Percentiles rank a stretch among this genome's conserved stretches.
Conservation (phyloP, 1,284 basidiomycete genomes). For the Pseudozyma tsukubaensis region DNA sequence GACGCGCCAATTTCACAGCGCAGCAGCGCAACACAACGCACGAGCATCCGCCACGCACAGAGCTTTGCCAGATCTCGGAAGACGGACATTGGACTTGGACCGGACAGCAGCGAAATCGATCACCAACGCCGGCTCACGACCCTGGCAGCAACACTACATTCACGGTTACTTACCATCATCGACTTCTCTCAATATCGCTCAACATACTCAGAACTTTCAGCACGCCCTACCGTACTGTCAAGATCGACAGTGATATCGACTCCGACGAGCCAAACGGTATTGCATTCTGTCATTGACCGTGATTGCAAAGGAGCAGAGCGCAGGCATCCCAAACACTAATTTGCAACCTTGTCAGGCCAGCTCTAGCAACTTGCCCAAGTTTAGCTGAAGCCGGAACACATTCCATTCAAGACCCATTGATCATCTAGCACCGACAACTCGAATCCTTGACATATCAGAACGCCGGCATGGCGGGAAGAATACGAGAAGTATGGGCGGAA, state of each 20-base stretch:
- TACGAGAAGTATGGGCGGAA: conserved; percentile 86
- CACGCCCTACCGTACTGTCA: no score
- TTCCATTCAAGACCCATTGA: background rate
- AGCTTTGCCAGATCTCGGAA: conserved; percentile 11
- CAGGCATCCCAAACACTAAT: no score
- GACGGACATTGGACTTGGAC: conserved; percentile 12
- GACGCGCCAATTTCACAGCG: conserved; percentile 20
- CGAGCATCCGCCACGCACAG: conserved; percentile 10
- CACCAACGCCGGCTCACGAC: conserved; percentile 21
- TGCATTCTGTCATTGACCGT: no score
- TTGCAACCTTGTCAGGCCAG: no score
- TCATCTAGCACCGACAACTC: background rate
- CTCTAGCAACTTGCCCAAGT: no score
- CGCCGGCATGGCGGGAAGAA: conserved; percentile 60
- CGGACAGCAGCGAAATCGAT: conserved; percentile 23
- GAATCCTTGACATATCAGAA: background rate
- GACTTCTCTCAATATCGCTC: background rate
- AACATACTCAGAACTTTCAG: no score
- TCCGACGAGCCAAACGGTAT: no score
- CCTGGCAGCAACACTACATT: conserved; percentile 2
- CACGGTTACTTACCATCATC: conserved; percentile 5
- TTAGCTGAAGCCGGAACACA: no score
- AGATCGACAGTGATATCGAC: no score
- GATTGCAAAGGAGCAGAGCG: no score
- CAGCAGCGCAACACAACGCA: conserved; percentile 11